Conservation (phyloP, 2,329 filamentous ascomycete genomes). For the Diaporthe sp. region DNA sequence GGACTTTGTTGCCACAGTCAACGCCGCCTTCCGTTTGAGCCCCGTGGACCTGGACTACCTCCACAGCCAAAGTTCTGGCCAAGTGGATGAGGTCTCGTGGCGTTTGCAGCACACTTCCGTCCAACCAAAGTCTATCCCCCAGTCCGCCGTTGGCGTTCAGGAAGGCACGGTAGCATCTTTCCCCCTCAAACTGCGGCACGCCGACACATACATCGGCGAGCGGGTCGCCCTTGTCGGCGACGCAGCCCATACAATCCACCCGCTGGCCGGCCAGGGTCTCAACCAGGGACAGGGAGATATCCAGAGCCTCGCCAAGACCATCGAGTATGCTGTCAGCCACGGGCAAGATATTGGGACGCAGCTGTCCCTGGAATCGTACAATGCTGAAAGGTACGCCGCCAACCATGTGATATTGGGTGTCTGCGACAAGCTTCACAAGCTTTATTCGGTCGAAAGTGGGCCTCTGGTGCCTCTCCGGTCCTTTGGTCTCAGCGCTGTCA, state of each 20-base stretch:
- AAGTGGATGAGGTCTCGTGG: constrained; percentile 86
- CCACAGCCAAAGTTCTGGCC: constrained; percentile 69
- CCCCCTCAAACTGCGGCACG: constrained; percentile 89
- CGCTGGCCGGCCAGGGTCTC: constrained; percentile 91
- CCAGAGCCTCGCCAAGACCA: constrained; percentile 77
- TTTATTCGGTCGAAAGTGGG: constrained; percentile 84
- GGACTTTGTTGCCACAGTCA: constrained; percentile 89
- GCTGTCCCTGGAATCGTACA: constrained; percentile 84
- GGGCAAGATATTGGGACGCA: constrained; percentile 88
- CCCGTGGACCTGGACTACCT: constrained; percentile 86
- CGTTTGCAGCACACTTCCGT: constrained; percentile 76
- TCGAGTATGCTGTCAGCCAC: constrained; percentile 81
- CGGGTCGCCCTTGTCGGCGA: constrained; percentile 94
- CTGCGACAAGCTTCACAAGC: constrained; percentile 90
- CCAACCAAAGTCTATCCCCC: constrained; percentile 68
- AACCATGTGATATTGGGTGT: constrained; percentile 85
- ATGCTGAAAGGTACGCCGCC: constrained; percentile 80
- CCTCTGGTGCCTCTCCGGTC: constrained; percentile 85
- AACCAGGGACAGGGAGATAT: constrained; percentile 95
- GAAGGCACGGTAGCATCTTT: constrained; percentile 87
- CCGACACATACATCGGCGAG: constrained; percentile 91
- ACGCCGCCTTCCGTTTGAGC: constrained; percentile 88
- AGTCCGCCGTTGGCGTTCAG: constrained; percentile 76
- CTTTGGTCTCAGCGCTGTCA: constrained; percentile 79
- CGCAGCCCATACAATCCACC: constrained; percentile 94